Conservation (phyloP, 371 early-diverging fungal species). For the Zopfochytrium polystomum region DNA sequence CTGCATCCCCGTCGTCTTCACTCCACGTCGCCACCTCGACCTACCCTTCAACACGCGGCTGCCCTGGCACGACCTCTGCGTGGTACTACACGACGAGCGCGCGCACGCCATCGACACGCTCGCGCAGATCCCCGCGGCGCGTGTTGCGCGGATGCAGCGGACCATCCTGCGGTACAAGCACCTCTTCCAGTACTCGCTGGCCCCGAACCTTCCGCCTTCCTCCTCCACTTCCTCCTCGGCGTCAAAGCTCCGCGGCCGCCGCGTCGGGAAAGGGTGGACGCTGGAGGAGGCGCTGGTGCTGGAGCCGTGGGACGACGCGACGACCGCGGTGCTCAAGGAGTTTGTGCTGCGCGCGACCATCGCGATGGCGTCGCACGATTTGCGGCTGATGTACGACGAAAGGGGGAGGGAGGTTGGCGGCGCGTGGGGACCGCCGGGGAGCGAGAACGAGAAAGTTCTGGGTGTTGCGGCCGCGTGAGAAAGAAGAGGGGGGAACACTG, state of each 20-base stretch:
- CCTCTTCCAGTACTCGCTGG: constrained; percentile 1
- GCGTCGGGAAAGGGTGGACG: too few species aligned
- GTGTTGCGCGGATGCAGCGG: neutral
- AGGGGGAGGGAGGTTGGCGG: too few species aligned
- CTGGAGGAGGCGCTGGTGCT: neutral
- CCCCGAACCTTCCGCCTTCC: too few species aligned
- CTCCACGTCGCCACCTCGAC: neutral
- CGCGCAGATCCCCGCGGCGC: neutral
- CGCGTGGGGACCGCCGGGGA: too few species aligned
- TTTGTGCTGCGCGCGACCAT: neutral
- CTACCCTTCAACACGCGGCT: neutral
- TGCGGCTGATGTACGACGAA: too few species aligned
- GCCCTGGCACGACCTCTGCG: neutral
- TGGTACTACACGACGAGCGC: neutral
- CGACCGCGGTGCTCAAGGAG: neutral
- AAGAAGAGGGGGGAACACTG: too few species aligned
- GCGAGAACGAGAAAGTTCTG: too few species aligned
- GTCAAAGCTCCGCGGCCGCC: too few species aligned
- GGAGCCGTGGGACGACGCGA: neutral
- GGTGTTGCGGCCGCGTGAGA: too few species aligned
- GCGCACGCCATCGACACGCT: neutral
- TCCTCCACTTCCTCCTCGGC: too few species aligned
- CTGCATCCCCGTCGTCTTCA: constrained; percentile 1
- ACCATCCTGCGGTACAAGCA: neutral
- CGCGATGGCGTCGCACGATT: too few species aligned